Conservation (phyloP, 2,329 filamentous ascomycete genomes). For the Gremmenia infestans region DNA sequence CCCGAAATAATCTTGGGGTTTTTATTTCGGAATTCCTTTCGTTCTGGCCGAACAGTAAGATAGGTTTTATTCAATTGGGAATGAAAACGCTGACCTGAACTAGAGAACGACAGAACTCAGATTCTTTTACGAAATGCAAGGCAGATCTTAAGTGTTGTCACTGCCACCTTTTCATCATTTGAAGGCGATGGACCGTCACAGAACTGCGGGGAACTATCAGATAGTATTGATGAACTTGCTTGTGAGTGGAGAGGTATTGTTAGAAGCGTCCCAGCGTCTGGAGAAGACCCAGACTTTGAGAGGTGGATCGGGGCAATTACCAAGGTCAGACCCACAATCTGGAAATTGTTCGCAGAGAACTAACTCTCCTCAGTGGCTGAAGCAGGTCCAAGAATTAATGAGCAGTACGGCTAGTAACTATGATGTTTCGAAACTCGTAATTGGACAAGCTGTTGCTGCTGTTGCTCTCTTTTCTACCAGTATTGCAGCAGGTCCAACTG, state of each 20-base stretch:
- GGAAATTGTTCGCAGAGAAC: not conserved
- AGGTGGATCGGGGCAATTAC: conserved; percentile 42
- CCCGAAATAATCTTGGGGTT: conserved; percentile 84
- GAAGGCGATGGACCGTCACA: conserved; percentile 27
- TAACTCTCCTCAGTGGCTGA: conserved; percentile 34
- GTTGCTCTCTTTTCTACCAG: conserved; percentile 32
- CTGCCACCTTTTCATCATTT: conserved; percentile 63
- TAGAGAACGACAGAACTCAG: conserved; percentile 52
- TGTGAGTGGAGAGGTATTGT: conserved; percentile 60
- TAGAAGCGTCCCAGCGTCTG: conserved; percentile 14
- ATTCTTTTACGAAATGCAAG: conserved; percentile 72
- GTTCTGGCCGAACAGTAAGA: conserved; percentile 65
- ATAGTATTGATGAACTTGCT: conserved; percentile 50
- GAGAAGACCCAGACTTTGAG: conserved; percentile 30
- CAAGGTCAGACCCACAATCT: conserved; percentile 31
- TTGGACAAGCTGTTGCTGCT: conserved; percentile 39
- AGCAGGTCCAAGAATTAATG: conserved; percentile 63
- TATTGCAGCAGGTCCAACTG: conserved; percentile 37
- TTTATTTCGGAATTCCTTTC: conserved; percentile 74
- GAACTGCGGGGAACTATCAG: conserved; percentile 20
- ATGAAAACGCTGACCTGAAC: conserved; percentile 10
- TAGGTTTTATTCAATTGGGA: conserved; percentile 11
- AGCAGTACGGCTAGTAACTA: conserved; percentile 93
- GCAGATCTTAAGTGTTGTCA: conserved; percentile 74
- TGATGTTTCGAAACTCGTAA: conserved; percentile 58